These are phyloP conservation scores for Pholiota adiposa DNA, from an alignment of 1,284 basidiomycete species.

Conservation along the genomic window DNA sequence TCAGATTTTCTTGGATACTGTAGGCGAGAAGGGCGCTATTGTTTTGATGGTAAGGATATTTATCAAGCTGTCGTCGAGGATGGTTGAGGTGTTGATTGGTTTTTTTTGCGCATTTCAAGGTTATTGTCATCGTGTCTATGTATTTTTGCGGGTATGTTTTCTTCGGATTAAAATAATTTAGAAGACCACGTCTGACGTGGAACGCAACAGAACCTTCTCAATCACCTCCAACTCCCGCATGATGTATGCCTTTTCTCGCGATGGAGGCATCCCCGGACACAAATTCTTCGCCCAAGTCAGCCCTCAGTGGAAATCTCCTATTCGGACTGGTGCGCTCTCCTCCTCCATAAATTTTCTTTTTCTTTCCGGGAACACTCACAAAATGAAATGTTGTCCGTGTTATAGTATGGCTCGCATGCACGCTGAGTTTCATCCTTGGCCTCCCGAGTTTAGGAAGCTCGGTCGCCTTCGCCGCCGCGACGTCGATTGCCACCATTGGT, in stretches of 20 bases:
- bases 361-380: background rate
- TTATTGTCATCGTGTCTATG: constrained; percentile 73
- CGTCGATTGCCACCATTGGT: constrained; percentile 77
- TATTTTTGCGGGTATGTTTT: constrained; percentile 64
- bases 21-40: constrained; percentile 72
- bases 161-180: background rate
- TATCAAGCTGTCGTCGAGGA: background rate
- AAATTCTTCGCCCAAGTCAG: constrained; percentile 71
- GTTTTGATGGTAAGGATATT: constrained; percentile 59
- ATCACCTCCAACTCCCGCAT: constrained; percentile 79
- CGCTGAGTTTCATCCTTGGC: constrained; percentile 75
- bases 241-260: constrained; percentile 79
- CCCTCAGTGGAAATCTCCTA: constrained; percentile 59
- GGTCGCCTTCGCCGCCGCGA: constrained; percentile 77
- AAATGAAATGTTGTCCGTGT: background rate
- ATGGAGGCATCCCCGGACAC: constrained; percentile 71
- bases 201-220: constrained; percentile 60
- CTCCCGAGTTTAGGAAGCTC: constrained; percentile 71
- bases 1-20: constrained; percentile 77
- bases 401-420: constrained; percentile 79
- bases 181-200: background rate
- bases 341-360: background rate
- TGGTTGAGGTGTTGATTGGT: too few relatives aligned
- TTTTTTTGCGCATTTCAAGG: constrained; percentile 35
- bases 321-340: constrained; percentile 58